These are phyloP conservation scores for Tolypocladium ovalisporum DNA, from an alignment of 2,329 filamentous ascomycete genomes.

Conservation along the genomic window DNA sequence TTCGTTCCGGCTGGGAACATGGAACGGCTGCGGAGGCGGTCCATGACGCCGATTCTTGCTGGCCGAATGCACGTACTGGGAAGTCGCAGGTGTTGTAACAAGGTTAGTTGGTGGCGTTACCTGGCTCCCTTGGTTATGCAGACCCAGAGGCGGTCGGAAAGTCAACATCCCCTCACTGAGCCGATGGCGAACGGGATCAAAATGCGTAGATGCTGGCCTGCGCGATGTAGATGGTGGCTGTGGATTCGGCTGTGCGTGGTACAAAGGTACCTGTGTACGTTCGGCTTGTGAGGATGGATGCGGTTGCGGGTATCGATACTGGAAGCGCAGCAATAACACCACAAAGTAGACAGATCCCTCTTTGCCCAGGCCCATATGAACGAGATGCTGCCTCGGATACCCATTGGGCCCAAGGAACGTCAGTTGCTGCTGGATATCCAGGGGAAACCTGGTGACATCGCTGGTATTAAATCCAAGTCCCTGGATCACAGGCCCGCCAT, in stretches of 20 bases:
- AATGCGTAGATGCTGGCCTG: constrained; percentile 34
- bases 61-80: constrained; percentile 33
- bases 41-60: constrained; percentile 33
- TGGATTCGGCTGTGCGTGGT: constrained; percentile 19
- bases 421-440: constrained; percentile 44
- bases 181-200: constrained; percentile 32
- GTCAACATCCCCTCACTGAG: constrained; percentile 22
- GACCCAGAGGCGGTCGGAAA: constrained; percentile 1
- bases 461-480: constrained; percentile 42
- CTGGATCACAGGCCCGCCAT: constrained; percentile 43
- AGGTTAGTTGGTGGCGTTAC: constrained; percentile 20
- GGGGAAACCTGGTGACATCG: constrained; percentile 38
- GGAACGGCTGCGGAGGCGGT: constrained; percentile 30
- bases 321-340: constrained; percentile 34
- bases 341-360: constrained; percentile 53
- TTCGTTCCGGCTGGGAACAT: constrained; percentile 42
- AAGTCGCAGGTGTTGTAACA: not conserved
- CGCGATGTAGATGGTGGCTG: constrained; percentile 28
- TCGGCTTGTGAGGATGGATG: constrained; percentile 33
- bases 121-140: not conserved
- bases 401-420: constrained; percentile 42
- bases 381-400: constrained; percentile 35
- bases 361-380: constrained; percentile 47
- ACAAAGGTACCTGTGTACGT: constrained; percentile 31
- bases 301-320: constrained; percentile 28